phyloP scores from a whole-genome alignment of 305 asterid species.

The Fraxinus sp. region DNA sequence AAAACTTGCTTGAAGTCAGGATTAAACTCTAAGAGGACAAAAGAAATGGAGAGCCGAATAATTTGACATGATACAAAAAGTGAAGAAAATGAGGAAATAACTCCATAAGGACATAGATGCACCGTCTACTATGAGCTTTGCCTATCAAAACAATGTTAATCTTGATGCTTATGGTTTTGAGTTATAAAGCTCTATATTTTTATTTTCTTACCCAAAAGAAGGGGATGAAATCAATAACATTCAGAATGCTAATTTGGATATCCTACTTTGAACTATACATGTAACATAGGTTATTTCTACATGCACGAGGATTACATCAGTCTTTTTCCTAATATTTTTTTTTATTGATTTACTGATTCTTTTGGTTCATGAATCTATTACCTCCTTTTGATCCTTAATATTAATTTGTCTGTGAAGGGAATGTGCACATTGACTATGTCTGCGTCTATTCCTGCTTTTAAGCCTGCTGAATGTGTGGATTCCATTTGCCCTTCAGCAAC shows the following conservation, averaged over 20 bases:
- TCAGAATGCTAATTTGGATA: neutral
- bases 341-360: conserved; percentile 10
- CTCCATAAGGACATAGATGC: neutral
- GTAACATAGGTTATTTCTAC: neutral
- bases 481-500: conserved; percentile 79
- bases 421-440: conserved; percentile 88
- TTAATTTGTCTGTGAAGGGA: conserved; percentile 49
- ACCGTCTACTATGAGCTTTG: neutral
- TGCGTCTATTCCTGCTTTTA: conserved; percentile 68
- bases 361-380: neutral
- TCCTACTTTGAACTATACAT: neutral
- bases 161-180: neutral
- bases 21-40: neutral
- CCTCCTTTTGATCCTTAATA: neutral
- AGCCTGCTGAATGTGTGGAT: conserved; percentile 78
- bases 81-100: neutral
- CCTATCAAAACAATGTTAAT: neutral
- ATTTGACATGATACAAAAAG: neutral
- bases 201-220: neutral
- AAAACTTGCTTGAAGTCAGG: neutral
- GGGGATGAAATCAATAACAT: neutral
- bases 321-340: conserved; percentile 2
- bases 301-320: neutral
- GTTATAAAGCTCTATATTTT: neutral
- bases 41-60: neutral